Conservation (phyloP, 441 rosid genomes). For the Rhodomyrtus psidioides region DNA sequence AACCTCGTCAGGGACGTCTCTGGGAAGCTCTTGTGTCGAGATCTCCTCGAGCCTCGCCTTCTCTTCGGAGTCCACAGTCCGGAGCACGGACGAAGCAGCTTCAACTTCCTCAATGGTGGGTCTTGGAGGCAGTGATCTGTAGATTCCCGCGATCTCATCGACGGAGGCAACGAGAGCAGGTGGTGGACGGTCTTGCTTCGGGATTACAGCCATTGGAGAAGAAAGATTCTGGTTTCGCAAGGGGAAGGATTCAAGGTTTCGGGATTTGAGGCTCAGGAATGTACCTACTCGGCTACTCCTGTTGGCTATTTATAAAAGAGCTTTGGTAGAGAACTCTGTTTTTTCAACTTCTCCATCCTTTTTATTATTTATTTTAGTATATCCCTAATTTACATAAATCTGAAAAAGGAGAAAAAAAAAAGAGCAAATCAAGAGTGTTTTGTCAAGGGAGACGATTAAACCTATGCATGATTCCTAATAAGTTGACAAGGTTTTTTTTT, state of each 20-base stretch:
- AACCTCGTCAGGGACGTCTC: slow-evolving; percentile 41
- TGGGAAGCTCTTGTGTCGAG: slow-evolving; percentile 17
- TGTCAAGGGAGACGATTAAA: background rate
- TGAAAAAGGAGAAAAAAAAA: background rate
- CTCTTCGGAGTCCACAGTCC: slow-evolving; percentile 31
- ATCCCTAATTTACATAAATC: background rate
- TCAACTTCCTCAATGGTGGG: slow-evolving; percentile 51
- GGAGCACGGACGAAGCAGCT: slow-evolving; percentile 47
- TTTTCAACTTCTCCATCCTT: background rate
- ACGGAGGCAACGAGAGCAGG: slow-evolving; percentile 32
- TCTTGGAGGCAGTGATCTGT: slow-evolving; percentile 52
- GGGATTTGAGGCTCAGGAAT: background rate
- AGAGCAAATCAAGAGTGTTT: background rate
- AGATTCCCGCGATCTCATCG: slow-evolving; percentile 41
- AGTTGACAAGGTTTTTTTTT: background rate
- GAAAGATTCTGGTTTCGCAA: background rate
- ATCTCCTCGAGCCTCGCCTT: slow-evolving; percentile 37
- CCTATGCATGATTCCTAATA: background rate
- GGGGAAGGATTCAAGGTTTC: background rate
- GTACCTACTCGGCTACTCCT: no score
- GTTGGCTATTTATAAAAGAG: background rate
- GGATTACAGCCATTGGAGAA: slow-evolving; percentile 14
- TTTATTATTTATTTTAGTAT: background rate
- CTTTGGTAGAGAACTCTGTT: background rate
- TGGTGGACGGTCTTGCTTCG: slow-evolving; percentile 20